Percentiles rank a stretch among this genome's conserved stretches.
Conservation (phyloP, 2,329 filamentous ascomycete genomes). For the Didymellaceae sp. region DNA sequence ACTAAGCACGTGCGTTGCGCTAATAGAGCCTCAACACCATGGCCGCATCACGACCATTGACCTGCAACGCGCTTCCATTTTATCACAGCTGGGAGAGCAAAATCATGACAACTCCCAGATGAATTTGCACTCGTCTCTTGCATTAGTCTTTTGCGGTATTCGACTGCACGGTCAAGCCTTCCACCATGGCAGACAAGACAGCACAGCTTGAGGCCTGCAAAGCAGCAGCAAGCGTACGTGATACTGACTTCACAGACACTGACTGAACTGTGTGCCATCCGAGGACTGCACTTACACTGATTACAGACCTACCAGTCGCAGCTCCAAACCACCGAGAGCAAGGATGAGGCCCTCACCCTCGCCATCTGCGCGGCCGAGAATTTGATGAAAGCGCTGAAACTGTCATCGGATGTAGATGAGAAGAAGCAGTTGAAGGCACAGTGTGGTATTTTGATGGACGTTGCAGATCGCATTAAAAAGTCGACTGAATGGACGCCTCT, state of each 20-base stretch:
- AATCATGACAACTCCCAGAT: conserved; percentile 9
- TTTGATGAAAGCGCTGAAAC: conserved; percentile 76
- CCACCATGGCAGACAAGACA: conserved; percentile 37
- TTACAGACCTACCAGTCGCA: conserved; percentile 45
- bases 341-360: conserved; percentile 72
- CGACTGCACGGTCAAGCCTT: neutral
- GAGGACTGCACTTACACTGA: conserved; percentile 26
- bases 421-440: conserved; percentile 71
- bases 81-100: conserved; percentile 9
- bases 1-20: conserved; percentile 27
- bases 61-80: conserved; percentile 3
- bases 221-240: conserved; percentile 45
- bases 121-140: neutral
- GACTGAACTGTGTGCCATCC: neutral
- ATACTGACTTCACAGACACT: conserved; percentile 22
- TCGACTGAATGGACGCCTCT: conserved; percentile 32
- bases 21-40: conserved; percentile 32
- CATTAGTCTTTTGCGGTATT: neutral
- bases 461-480: conserved; percentile 77
- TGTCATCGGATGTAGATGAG: conserved; percentile 67
- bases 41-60: conserved; percentile 20
- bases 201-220: conserved; percentile 38
- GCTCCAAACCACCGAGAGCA: conserved; percentile 59
- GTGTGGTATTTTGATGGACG: conserved; percentile 71
- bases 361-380: conserved; percentile 80